Base-by-base conservation (phyloP, 805 yeast species). In the Schwanniomyces polymorphus region DNA sequence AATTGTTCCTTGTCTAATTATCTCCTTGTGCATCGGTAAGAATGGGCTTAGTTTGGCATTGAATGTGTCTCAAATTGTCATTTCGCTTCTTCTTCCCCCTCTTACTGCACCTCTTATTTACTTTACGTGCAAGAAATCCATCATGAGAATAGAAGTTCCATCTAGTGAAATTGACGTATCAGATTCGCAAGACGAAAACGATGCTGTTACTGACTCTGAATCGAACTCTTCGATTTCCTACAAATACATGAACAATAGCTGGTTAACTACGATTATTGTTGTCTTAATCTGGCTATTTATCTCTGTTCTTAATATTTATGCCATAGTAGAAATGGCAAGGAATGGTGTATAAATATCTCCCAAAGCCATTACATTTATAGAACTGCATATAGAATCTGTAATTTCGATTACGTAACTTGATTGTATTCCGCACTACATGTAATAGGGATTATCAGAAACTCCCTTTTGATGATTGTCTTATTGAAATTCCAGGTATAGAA, bases 61-160 rank as follows among this genome's bases (percentile, higher is more conserved):
- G 53, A 91, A 90, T 58, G 82, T 88, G n/a, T 83, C 94, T 0
- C 97, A 91, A 67, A 94, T 91, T 16, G 83, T 88, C 1, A 73
- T 91, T 42, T 88, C 97, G 1, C 77, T 91, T 44, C 75, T 91
- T 40, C 74, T 91, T 48, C 97, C 97, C 8, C 85, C 91, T 53
- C 75, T 89, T 38, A 81, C 91, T 7, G 92, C 95, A 1, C 97
- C 97, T 5, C 72, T 91, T 60, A 80, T 91, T 41, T 91, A 83
- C 59, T 86, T 91, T 64, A 91, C 97, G 1, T 80, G 88, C 43
- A 77, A 74, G 44, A 84, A 80, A 57, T 63, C 77, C 11, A 78
- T 86, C 41, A 91, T 91, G 97, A 73, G 67, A 41, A 81, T 84
- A 5, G 75, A 77, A 46, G 59, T 75, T 2, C 55, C 59, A 0